These are phyloP conservation scores for Nemania sp. DNA, from an alignment of 2,329 filamentous ascomycete species.

Conservation along the genomic window DNA sequence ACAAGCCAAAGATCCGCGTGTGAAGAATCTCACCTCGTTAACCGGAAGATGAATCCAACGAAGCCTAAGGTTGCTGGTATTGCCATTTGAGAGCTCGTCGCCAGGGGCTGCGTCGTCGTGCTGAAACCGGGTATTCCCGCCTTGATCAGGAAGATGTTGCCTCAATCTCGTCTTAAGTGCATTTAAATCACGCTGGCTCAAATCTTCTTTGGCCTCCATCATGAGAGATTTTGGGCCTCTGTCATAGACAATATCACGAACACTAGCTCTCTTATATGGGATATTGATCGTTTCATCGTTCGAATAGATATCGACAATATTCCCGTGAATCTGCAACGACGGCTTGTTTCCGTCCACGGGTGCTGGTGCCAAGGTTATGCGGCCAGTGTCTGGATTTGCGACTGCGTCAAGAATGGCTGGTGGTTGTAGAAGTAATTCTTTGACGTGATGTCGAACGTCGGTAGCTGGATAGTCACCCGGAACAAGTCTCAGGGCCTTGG, in stretches of 20 bases:
- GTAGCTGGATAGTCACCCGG: background rate
- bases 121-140: background rate
- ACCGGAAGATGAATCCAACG: background rate
- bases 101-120: background rate
- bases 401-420: background rate
- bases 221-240: background rate
- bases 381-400: background rate
- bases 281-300: background rate
- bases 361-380: too few species aligned
- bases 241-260: background rate
- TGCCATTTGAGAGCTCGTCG: background rate
- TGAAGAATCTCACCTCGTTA: background rate
- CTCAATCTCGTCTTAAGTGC: background rate
- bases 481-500: background rate
- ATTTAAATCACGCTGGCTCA: background rate
- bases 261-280: background rate
- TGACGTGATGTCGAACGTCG: background rate
- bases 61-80: background rate
- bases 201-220: background rate
- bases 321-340: background rate
- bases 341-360: too few species aligned
- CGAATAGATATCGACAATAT: background rate
- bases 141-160: background rate
- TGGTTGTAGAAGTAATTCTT: background rate
- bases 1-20: background rate